These are phyloP conservation scores for Gossypium anomalum DNA, from an alignment of 345 rosid genomes.

Conservation along the genomic window DNA sequence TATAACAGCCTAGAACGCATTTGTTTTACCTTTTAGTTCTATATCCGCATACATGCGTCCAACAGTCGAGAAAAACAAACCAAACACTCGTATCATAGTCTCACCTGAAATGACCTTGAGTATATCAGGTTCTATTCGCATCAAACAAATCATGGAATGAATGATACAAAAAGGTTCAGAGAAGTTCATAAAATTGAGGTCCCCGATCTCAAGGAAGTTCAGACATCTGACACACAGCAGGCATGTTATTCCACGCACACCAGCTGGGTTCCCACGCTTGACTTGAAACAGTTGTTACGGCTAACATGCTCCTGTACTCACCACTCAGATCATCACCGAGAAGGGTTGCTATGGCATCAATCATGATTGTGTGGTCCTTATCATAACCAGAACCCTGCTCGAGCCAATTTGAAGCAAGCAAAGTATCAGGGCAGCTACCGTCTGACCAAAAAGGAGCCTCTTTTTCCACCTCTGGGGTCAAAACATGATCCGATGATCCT, in stretches of 20 bases:
- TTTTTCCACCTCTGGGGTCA: constrained; percentile 34
- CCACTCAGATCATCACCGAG: constrained; percentile 68
- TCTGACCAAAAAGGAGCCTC: constrained; percentile 30
- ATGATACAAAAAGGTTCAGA: background rate
- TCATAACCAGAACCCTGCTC: constrained; percentile 50
- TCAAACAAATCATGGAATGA: constrained; percentile 6
- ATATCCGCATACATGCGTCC: background rate
- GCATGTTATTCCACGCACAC: constrained; percentile 83
- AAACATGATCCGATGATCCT: constrained; percentile 34
- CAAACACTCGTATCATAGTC: constrained; percentile 5
- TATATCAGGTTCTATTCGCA: background rate
- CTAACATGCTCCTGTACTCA: constrained; percentile 51
- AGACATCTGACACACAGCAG: constrained; percentile 61
- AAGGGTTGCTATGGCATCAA: constrained; percentile 59
- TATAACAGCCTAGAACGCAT: constrained; percentile 8
- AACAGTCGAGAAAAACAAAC: constrained; percentile 10
- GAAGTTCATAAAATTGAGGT: constrained; percentile 3
- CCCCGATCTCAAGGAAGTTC: constrained; percentile 43
- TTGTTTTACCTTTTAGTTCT: background rate
- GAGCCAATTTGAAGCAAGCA: constrained; percentile 73
- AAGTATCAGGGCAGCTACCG: constrained; percentile 49
- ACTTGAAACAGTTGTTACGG: constrained; percentile 39
- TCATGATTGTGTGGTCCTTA: constrained; percentile 51
- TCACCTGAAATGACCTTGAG: background rate
- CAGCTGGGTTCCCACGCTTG: constrained; percentile 60